Base-by-base conservation (phyloP, 148 eudicot species). In the Camellia lanceoleosa region DNA sequence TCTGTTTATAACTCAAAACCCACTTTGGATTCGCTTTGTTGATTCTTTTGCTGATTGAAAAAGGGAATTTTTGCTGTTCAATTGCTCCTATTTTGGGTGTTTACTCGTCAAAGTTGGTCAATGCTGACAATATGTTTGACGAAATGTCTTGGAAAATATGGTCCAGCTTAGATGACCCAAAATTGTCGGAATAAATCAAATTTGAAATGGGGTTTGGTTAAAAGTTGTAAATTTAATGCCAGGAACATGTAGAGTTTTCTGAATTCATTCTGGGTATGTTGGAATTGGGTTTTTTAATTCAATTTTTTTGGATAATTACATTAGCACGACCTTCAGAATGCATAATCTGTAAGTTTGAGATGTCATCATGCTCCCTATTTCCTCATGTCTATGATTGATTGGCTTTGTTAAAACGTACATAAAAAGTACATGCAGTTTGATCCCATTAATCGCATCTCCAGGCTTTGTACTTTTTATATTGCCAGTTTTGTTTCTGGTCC, bases 191-290 rank as follows among this genome's bases (percentile, higher is more conserved):
- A 12, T 52, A 3, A 43, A 43, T 42, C 19, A 3, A 46, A 43
- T 18, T 46, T 13, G 15, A 23, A 52, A 12, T 51, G 44, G 74
- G 61, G 43, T 23, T 51, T 23, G 60, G 41, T 54, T 14, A n/a
- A 54, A 72, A 54, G 55, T 72, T 23, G 61, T 15, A 72, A 72
- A 19, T 70, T 13, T 69, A 44, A 69, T 20, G 23, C 75, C 61
- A 20, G 60, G 60, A 54, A 52, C n/a, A 15, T 52, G n/a, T 72
- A 2, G 14, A 5, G 0, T 19, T 72, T 12, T 19, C 74, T 71
- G 18, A 71, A 51, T 55, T 71, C 19, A 30, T 49, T 71, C 56
- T 49, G 56, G 74, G 58, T 71, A 71, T 46, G 30, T 49, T 52
- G n/a, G 74, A 49, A 19, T 71, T 71, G 56, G 74, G 58, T 71